A percentile compares a stretch with the other conserved stretches of the same genome.
These are phyloP conservation scores for Zangia roseola DNA, from an alignment of 768 basidiomycete species.

Conservation along the genomic window DNA sequence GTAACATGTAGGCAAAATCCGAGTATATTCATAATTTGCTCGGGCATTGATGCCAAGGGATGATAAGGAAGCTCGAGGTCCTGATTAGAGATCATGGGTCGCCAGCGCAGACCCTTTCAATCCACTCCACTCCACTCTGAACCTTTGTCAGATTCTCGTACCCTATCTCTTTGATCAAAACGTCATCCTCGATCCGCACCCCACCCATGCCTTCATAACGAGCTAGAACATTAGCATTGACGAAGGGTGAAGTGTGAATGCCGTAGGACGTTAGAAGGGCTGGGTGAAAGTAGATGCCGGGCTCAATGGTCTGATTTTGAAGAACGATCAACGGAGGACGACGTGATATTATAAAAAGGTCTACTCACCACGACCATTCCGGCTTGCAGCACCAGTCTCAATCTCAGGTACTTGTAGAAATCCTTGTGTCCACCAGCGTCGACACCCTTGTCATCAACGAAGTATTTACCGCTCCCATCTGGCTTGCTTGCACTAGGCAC, in stretches of 20 bases:
- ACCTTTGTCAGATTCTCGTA: conserved; percentile 86
- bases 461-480: conserved; percentile 45
- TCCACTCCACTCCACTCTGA: conserved; percentile 75
- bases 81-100: conserved; percentile 19
- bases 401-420: conserved; percentile 78
- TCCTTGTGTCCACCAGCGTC: conserved; percentile 56
- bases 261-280: conserved; percentile 68
- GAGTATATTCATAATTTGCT: too few relatives aligned
- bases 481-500: conserved; percentile 82
- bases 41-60: neutral
- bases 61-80: neutral
- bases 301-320: conserved; percentile 74
- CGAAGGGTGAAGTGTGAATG: conserved; percentile 49
- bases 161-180: conserved; percentile 71
- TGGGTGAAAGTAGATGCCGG: conserved; percentile 84
- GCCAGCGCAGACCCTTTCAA: conserved; percentile 83
- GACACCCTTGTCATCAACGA: conserved; percentile 75
- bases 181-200: conserved; percentile 91
- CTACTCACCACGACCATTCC: conserved; percentile 87
- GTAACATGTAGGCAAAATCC: too few relatives aligned
- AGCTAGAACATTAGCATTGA: conserved; percentile 34
- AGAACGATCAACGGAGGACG: neutral
- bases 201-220: conserved; percentile 83
- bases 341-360: neutral
- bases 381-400: conserved; percentile 66